Evolutionary conservation across 208 protist genomes (phyloP).

Genomic region (Lotmaria passim): DNA sequence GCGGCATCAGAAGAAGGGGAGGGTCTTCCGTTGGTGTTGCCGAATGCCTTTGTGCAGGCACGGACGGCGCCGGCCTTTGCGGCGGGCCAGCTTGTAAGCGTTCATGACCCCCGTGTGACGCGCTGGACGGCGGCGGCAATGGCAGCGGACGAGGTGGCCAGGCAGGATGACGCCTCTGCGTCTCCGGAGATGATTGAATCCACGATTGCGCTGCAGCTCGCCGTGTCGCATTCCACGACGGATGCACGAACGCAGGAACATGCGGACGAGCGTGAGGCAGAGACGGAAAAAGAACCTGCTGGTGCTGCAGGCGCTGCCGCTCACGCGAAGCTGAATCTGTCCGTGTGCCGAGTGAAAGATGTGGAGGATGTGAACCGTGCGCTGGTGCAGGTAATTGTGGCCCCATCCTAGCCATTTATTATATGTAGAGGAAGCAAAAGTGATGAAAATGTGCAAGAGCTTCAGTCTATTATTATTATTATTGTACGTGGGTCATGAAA

Average conservation of each 20-base stretch:
- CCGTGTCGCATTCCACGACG: constrained; percentile 25
- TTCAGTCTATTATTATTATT: too few relatives aligned
- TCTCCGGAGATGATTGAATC: constrained; percentile 26
- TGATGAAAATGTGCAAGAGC: too few relatives aligned
- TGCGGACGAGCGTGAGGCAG: neutral
- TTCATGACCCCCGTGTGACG: constrained; percentile 24
- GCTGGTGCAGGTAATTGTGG: constrained; percentile 23
- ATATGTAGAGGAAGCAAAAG: too few relatives aligned
- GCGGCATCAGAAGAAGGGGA: neutral
- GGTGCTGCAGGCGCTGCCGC: neutral
- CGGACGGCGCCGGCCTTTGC: constrained; percentile 65
- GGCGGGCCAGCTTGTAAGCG: constrained; percentile 45
- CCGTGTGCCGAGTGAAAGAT: constrained; percentile 33
- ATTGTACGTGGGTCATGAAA: too few relatives aligned
- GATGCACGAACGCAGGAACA: constrained; percentile 6
- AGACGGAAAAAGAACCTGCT: neutral
- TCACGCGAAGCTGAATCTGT: constrained; percentile 23
- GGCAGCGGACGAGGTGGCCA: neutral
- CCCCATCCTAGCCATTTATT: too few relatives aligned
- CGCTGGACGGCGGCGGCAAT: constrained; percentile 20
- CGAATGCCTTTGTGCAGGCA: constrained; percentile 51
- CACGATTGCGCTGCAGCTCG: constrained; percentile 22
- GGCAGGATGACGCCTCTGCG: neutral
- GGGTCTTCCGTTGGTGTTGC: constrained; percentile 56
- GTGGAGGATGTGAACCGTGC: constrained; percentile 34